Conservation (phyloP, 2,329 filamentous ascomycete genomes). For the Cytospora mali region DNA sequence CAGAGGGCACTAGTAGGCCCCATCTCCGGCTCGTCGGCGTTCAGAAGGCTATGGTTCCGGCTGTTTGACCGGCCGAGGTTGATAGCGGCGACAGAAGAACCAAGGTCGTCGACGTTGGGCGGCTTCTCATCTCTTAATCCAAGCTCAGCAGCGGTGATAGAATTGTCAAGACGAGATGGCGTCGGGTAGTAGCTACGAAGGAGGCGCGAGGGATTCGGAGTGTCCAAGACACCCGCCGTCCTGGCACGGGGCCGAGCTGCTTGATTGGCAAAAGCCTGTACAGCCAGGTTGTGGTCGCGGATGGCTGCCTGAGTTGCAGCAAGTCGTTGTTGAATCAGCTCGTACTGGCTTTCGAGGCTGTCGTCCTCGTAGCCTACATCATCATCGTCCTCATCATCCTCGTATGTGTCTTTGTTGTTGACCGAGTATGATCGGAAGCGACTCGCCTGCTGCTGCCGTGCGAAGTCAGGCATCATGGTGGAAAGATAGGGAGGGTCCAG, state of each 20-base stretch:
- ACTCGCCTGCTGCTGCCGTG: constrained; percentile 76
- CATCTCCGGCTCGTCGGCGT: constrained; percentile 75
- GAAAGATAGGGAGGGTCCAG: constrained; percentile 75
- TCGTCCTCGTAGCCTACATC: constrained; percentile 53
- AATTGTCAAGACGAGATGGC: constrained; percentile 72
- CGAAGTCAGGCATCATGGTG: constrained; percentile 70
- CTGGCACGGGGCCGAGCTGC: constrained; percentile 84
- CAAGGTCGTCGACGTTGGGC: constrained; percentile 67
- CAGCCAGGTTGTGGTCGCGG: constrained; percentile 87
- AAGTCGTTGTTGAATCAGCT: constrained; percentile 64
- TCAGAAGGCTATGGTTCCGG: constrained; percentile 67
- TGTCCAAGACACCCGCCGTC: constrained; percentile 85
- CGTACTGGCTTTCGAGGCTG: constrained; percentile 58
- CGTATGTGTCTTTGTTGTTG: constrained; percentile 97
- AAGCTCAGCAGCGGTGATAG: constrained; percentile 75
- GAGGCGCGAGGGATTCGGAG: constrained; percentile 62
- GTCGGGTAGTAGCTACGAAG: constrained; percentile 75
- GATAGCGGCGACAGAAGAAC: constrained; percentile 81
- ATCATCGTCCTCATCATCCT: constrained; percentile 81
- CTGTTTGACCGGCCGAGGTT: constrained; percentile 69
- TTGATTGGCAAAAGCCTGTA: constrained; percentile 88
- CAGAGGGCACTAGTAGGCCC: constrained; percentile 91
- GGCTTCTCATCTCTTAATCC: constrained; percentile 74
- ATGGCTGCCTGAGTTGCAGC: constrained; percentile 71
- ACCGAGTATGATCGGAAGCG: constrained; percentile 97